A percentile compares a stretch with the other conserved stretches of the same genome.
Evolutionary conservation across 306 rosid genomes (phyloP).

Genomic region (Chamaecrista fasciculata): DNA sequence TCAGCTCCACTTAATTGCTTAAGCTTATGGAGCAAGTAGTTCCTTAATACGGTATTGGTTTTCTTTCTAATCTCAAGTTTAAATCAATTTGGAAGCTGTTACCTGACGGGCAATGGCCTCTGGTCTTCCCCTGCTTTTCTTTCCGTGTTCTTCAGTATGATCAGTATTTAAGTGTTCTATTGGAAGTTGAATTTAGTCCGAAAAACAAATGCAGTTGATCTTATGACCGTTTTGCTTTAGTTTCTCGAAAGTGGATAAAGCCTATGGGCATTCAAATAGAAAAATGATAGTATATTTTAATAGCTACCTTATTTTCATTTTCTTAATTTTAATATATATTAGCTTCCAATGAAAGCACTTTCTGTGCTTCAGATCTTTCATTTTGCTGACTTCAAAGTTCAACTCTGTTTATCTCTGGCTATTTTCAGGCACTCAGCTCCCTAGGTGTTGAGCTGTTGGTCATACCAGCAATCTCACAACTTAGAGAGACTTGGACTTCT

Average conservation of each 20-base stretch:
- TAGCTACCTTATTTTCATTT: background rate
- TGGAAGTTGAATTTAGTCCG: background rate
- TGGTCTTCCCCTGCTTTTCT: background rate
- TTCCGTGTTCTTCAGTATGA: background rate
- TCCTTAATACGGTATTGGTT: background rate
- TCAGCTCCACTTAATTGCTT: background rate
- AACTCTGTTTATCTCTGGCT: conserved; percentile 1
- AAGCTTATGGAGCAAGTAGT: background rate
- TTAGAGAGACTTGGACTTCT: conserved; percentile 53
- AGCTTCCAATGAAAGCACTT: background rate
- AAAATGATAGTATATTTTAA: background rate
- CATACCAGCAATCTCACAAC: conserved; percentile 53
- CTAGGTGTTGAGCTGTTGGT: conserved; percentile 66
- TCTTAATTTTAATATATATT: background rate
- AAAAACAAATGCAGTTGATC: background rate
- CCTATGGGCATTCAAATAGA: background rate
- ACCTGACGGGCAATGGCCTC: background rate
- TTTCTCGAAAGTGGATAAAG: background rate
- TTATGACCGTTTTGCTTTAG: background rate
- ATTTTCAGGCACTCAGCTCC: conserved; percentile 48
- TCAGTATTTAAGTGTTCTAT: background rate
- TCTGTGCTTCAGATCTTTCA: background rate
- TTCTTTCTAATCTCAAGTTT: no score
- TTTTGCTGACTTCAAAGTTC: conserved; percentile 7
- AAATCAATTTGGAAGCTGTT: no score